These are phyloP conservation scores for Fusarium sp. DNA, from an alignment of 2,329 filamentous ascomycete species.

Conservation along the genomic window DNA sequence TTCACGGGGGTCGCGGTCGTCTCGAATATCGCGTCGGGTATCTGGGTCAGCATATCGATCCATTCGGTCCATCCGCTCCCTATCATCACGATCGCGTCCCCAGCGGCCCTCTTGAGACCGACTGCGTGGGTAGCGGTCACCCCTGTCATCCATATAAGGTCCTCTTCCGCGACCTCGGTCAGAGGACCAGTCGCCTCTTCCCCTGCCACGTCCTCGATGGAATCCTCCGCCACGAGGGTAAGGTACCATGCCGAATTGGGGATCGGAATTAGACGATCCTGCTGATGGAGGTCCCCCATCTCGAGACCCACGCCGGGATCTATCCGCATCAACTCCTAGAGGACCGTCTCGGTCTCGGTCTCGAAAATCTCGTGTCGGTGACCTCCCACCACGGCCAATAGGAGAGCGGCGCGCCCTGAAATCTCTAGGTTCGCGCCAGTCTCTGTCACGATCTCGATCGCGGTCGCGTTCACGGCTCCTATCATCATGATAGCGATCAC, in stretches of 20 bases:
- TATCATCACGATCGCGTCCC: constrained; percentile 64
- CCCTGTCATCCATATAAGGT: constrained; percentile 66
- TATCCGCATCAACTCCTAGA: constrained; percentile 71
- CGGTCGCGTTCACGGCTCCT: constrained; percentile 67
- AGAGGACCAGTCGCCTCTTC: constrained; percentile 53
- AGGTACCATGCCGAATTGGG: constrained; percentile 62
- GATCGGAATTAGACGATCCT: constrained; percentile 75
- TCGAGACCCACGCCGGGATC: constrained; percentile 73
- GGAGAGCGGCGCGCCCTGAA: constrained; percentile 65
- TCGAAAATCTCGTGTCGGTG: constrained; percentile 73
- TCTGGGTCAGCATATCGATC: constrained; percentile 55
- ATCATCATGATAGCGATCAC: constrained; percentile 68
- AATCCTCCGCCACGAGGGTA: constrained; percentile 66
- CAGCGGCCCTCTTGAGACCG: constrained; percentile 72
- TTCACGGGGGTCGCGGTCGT: constrained; percentile 59
- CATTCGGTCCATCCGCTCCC: constrained; percentile 56
- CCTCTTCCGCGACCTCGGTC: constrained; percentile 64
- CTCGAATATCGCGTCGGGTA: constrained; percentile 55
- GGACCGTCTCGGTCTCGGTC: constrained; percentile 66
- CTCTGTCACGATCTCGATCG: constrained; percentile 62
- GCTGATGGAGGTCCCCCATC: constrained; percentile 75
- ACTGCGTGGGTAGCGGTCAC: constrained; percentile 69
- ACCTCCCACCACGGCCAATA: constrained; percentile 66
- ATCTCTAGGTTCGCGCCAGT: constrained; percentile 54
- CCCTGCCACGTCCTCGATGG: constrained; percentile 62